Conservation (phyloP, 2,329 filamentous ascomycete genomes). For the Colletotrichum musicola region DNA sequence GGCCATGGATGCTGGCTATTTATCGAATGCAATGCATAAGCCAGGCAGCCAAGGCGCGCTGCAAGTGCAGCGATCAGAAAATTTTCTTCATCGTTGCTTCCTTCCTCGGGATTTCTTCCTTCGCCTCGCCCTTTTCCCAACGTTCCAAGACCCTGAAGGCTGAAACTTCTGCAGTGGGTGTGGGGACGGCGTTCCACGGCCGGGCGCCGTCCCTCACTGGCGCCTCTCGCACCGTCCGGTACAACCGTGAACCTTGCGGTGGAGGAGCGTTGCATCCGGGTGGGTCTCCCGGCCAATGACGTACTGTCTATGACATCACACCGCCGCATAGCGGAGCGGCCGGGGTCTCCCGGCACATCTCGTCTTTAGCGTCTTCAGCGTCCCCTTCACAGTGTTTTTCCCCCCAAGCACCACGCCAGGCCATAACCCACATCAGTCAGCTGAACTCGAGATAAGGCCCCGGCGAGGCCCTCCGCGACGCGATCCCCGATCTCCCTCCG, state of each 20-base stretch:
- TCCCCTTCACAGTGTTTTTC: too few relatives aligned
- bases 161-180: constrained; percentile 37
- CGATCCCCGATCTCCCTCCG: constrained; percentile 34
- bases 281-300: constrained; percentile 29
- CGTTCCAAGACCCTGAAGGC: constrained; percentile 23
- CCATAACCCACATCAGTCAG: constrained; percentile 8
- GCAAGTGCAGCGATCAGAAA: not conserved
- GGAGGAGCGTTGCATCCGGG: constrained; percentile 15
- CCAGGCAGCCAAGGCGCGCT: not conserved
- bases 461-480: constrained; percentile 26
- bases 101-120: not conserved
- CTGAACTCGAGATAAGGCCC: constrained; percentile 28
- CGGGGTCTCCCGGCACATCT: constrained; percentile 28
- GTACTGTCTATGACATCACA: constrained; percentile 37
- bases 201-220: constrained; percentile 1
- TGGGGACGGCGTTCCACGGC: not conserved
- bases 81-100: not conserved
- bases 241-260: not conserved
- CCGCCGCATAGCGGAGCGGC: constrained; percentile 18
- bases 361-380: not conserved
- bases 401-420: not conserved
- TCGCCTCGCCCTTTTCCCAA: not conserved
- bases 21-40: constrained; percentile 1
- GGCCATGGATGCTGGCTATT: constrained; percentile 18
- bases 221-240: not conserved